Evolutionary conservation across 805 yeast species (phyloP).

Genomic region (Wickerhamomyces pijperi): DNA sequence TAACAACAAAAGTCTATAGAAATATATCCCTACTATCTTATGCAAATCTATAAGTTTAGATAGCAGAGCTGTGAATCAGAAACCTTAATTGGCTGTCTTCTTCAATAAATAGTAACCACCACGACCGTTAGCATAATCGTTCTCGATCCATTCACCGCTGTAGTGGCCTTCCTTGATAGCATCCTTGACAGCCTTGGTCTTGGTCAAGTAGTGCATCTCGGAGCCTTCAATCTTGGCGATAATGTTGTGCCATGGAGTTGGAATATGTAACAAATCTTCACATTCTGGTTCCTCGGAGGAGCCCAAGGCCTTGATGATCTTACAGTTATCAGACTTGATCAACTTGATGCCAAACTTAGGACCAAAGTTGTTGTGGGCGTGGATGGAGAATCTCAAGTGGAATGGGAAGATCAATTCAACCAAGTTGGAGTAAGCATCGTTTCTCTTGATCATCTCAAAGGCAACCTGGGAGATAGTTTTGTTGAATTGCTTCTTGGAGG

Average conservation of each 20-base stretch:
- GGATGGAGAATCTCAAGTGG: conserved; percentile 49
- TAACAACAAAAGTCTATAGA: too few species aligned
- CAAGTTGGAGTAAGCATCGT: conserved; percentile 54
- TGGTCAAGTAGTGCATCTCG: conserved; percentile 22
- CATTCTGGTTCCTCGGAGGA: conserved; percentile 29
- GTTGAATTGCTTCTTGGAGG: conserved; percentile 34
- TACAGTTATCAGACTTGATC: conserved; percentile 32
- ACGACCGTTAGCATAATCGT: conserved; percentile 19
- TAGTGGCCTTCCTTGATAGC: conserved; percentile 25
- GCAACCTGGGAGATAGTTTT: conserved; percentile 42
- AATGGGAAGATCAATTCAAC: conserved; percentile 50
- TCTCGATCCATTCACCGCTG: conserved; percentile 25
- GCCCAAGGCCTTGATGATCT: conserved; percentile 32
- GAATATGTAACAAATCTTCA: conserved; percentile 48
- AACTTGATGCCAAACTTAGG: conserved; percentile 49
- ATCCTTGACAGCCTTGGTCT: conserved; percentile 24
- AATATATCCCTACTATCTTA: too few species aligned
- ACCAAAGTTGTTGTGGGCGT: conserved; percentile 48
- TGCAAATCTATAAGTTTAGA: too few species aligned
- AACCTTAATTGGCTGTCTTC: conserved; percentile 1
- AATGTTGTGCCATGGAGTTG: conserved; percentile 59
- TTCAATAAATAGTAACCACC: conserved; percentile 21
- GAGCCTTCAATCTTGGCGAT: conserved; percentile 31
- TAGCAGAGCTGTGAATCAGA: too few species aligned
- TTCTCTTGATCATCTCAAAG: conserved; percentile 53